These are phyloP conservation scores for Phytophthora pinifolia DNA, from an alignment of 352 stramenopile species.

Conservation along the genomic window DNA sequence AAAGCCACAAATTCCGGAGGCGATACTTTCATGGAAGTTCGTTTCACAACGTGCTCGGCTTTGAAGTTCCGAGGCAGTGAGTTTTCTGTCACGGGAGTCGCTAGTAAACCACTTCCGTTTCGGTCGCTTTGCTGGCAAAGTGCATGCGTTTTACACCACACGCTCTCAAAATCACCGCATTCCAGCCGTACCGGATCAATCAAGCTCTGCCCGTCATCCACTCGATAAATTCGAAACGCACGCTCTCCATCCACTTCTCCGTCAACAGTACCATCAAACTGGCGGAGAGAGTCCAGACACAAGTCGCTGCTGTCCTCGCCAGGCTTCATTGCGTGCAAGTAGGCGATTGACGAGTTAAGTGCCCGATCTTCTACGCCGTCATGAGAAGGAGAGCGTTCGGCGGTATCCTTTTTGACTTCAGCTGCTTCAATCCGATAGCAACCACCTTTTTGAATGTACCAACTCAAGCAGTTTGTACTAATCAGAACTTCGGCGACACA, in stretches of 20 bases:
- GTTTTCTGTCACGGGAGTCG: background rate
- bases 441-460: slow-evolving; percentile 36
- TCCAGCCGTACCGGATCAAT: slow-evolving; percentile 20
- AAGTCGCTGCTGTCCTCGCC: background rate
- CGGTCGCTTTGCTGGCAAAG: slow-evolving; percentile 12
- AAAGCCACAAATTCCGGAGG: slow-evolving; percentile 17
- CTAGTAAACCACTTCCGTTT: slow-evolving; percentile 12
- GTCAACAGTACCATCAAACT: background rate
- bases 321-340: slow-evolving; percentile 7
- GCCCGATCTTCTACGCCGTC: slow-evolving; percentile 15
- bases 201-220: slow-evolving; percentile 10
- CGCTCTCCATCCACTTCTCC: background rate
- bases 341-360: slow-evolving; percentile 13
- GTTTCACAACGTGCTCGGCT: slow-evolving; percentile 10
- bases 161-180: slow-evolving; percentile 1
- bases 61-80: background rate
- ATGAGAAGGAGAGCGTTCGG: background rate
- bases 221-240: slow-evolving; percentile 22
- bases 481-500: slow-evolving; percentile 38
- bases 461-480: slow-evolving; percentile 20
- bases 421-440: slow-evolving; percentile 36
- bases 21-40: slow-evolving; percentile 5
- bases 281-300: slow-evolving; percentile 13
- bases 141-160: slow-evolving; percentile 17
- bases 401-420: slow-evolving; percentile 4